phyloP scores from a whole-genome alignment of 1,139 yeast genomes.

The Kodamaea fungicola region DNA sequence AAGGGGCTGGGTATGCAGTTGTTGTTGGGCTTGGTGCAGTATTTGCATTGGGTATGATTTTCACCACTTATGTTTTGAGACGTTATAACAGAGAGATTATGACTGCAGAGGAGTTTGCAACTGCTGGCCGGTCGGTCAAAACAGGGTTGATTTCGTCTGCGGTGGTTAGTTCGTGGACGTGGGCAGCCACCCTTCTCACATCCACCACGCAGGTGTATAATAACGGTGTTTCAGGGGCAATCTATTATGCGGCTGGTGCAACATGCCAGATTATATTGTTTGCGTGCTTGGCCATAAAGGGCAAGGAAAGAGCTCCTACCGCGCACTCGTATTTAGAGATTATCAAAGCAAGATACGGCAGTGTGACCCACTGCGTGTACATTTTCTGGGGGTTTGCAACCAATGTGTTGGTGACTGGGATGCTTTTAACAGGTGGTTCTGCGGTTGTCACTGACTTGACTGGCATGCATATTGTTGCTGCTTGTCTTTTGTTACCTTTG shows the following conservation, averaged over 20 bases:
- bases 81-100: slow-evolving; percentile 78
- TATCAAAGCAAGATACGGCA: slow-evolving; percentile 67
- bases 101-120: slow-evolving; percentile 85
- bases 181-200: slow-evolving; percentile 80
- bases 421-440: slow-evolving; percentile 84
- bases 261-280: slow-evolving; percentile 69
- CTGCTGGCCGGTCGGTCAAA: slow-evolving; percentile 83
- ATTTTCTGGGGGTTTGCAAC: slow-evolving; percentile 83
- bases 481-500: slow-evolving; percentile 74
- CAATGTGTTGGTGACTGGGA: slow-evolving; percentile 80
- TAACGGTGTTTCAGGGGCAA: slow-evolving; percentile 75
- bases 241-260: slow-evolving; percentile 76
- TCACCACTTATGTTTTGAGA: slow-evolving; percentile 63
- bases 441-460: slow-evolving; percentile 75
- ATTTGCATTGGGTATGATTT: slow-evolving; percentile 76
- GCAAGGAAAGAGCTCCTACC: slow-evolving; percentile 68
- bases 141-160: slow-evolving; percentile 82
- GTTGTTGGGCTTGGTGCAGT: slow-evolving; percentile 84
- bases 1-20: slow-evolving; percentile 90
- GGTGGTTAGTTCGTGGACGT: slow-evolving; percentile 90
- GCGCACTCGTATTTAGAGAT: slow-evolving; percentile 78
- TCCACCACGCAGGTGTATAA: slow-evolving; percentile 75
- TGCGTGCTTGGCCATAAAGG: slow-evolving; percentile 70
- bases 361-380: slow-evolving; percentile 61
- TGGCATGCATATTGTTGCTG: slow-evolving; percentile 81